Conservation (phyloP, 768 basidiomycete genomes). For the Tricholoma flavovirens region DNA sequence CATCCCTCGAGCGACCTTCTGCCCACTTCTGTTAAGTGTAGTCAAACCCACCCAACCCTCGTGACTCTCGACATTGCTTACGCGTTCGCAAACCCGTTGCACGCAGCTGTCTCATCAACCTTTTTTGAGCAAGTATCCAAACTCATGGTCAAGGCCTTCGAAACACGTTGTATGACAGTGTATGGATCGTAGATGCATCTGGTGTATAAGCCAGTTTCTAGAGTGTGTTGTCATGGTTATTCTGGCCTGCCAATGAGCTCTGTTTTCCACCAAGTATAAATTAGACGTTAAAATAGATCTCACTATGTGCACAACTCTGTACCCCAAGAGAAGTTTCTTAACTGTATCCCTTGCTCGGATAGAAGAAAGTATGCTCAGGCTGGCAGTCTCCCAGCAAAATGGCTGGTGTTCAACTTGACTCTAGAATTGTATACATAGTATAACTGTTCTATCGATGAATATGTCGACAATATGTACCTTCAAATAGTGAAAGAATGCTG, state of each 20-base stretch:
- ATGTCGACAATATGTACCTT: too few relatives aligned
- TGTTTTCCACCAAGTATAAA: too few relatives aligned
- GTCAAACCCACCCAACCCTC: slow-evolving; percentile 52
- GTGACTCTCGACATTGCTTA: slow-evolving; percentile 83
- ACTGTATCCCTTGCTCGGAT: too few relatives aligned
- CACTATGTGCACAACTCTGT: too few relatives aligned
- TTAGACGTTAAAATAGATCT: background rate
- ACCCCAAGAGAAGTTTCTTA: too few relatives aligned
- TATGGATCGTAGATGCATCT: slow-evolving; percentile 42
- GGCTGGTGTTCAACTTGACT: too few relatives aligned
- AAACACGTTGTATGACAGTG: slow-evolving; percentile 69
- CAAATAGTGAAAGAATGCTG: too few relatives aligned
- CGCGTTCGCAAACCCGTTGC: slow-evolving; percentile 81
- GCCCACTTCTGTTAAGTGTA: slow-evolving; percentile 5
- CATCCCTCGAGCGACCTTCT: slow-evolving; percentile 26
- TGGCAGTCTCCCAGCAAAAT: too few relatives aligned
- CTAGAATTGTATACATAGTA: too few relatives aligned
- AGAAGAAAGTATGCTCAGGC: too few relatives aligned
- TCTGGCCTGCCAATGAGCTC: background rate
- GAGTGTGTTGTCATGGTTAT: background rate
- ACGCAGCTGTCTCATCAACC: slow-evolving; percentile 74
- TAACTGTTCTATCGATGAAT: too few relatives aligned
- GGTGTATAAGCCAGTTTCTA: background rate
- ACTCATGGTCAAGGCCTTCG: slow-evolving; percentile 91
- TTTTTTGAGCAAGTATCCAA: slow-evolving; percentile 86